phyloP scores from a whole-genome alignment of 1,284 basidiomycete genomes.

The Uromyces viciae-fabae region DNA sequence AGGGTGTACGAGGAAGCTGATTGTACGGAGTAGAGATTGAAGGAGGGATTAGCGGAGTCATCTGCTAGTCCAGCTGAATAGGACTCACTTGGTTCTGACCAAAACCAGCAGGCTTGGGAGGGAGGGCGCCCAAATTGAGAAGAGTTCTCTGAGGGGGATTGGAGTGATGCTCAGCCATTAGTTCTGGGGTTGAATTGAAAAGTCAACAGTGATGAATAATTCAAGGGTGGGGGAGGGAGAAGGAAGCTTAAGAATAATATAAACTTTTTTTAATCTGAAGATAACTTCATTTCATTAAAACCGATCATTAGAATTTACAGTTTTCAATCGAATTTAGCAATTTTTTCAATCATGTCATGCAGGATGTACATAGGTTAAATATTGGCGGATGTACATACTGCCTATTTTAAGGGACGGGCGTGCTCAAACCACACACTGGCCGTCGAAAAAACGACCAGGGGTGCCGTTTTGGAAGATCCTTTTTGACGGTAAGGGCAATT shows the following conservation, averaged over 20 bases:
- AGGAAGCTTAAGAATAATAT: background rate
- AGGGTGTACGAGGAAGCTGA: slow-evolving; percentile 59
- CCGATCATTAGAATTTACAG: too few species aligned
- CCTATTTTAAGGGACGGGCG: too few species aligned
- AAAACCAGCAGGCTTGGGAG: slow-evolving; percentile 46
- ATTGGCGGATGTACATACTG: too few species aligned
- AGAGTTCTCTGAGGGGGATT: slow-evolving; percentile 38
- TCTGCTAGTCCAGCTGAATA: background rate
- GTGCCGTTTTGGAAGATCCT: too few species aligned
- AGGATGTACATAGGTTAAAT: too few species aligned
- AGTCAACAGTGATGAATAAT: background rate
- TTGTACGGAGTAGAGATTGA: background rate
- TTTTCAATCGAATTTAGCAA: too few species aligned
- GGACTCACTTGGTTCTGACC: slow-evolving; percentile 44
- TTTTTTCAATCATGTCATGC: too few species aligned
- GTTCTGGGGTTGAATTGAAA: background rate
- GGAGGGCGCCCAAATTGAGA: slow-evolving; percentile 41
- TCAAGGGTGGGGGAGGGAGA: background rate
- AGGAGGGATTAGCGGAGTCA: background rate
- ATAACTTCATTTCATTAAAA: too few species aligned
- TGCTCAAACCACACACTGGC: too few species aligned
- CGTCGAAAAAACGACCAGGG: too few species aligned
- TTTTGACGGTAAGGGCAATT: too few species aligned
- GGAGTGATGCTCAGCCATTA: background rate
- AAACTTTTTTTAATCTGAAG: too few species aligned